Evolutionary conservation across 2,329 filamentous ascomycete genomes (phyloP).

Genomic region (Trichoderma pleuroti): DNA sequence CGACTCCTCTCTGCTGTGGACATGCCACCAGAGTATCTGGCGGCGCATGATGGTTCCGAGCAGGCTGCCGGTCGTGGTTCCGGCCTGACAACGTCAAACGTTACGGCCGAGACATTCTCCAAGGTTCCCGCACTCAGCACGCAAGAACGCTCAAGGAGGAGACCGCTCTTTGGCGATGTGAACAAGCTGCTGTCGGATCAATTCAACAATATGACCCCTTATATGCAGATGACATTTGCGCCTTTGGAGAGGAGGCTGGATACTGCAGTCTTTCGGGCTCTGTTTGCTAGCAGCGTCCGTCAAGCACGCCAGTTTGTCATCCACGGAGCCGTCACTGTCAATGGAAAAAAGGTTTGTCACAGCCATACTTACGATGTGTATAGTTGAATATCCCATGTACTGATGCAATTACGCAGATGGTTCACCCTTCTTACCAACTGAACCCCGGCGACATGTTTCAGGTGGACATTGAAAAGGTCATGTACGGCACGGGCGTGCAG

Average conservation of each 20-base stretch:
- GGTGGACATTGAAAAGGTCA: slow-evolving; percentile 82
- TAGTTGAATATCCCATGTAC: background rate
- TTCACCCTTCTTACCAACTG: slow-evolving; percentile 84
- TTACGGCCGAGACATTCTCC: slow-evolving; percentile 36
- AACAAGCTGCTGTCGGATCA: slow-evolving; percentile 34
- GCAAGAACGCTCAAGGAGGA: slow-evolving; percentile 21
- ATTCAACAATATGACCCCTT: slow-evolving; percentile 63
- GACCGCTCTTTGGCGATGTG: slow-evolving; percentile 29
- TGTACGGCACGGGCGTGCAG: slow-evolving; percentile 77
- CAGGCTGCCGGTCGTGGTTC: slow-evolving; percentile 80
- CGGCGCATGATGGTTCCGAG: slow-evolving; percentile 74
- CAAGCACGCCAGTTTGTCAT: slow-evolving; percentile 94
- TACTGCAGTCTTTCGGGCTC: slow-evolving; percentile 86
- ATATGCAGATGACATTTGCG: slow-evolving; percentile 94
- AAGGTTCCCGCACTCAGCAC: slow-evolving; percentile 27
- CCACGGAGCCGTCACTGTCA: slow-evolving; percentile 91
- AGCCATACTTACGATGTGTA: background rate
- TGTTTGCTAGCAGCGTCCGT: slow-evolving; percentile 90
- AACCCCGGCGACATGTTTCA: slow-evolving; percentile 99
- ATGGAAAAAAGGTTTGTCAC: slow-evolving; percentile 78
- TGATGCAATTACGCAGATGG: slow-evolving; percentile 62
- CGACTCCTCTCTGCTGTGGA: slow-evolving; percentile 78
- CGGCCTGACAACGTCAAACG: slow-evolving; percentile 47
- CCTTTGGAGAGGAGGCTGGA: slow-evolving; percentile 88
- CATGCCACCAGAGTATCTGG: slow-evolving; percentile 79